Base-by-base conservation (phyloP, 176 grass and related monocot species). In the sorghum (Sorghum bicolor) region DNA sequence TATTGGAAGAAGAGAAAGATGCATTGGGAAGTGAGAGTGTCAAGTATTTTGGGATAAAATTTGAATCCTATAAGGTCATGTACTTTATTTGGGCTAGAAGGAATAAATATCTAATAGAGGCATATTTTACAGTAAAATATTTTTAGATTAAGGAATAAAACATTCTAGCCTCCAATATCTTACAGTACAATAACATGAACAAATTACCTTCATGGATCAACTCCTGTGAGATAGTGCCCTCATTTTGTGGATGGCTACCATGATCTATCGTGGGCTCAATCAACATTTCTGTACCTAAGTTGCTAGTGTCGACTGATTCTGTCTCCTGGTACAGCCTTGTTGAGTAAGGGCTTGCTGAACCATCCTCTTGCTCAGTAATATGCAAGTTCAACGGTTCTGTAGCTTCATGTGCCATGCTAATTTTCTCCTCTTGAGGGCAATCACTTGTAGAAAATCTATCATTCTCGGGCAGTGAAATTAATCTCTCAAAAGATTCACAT, bases 391-490 rank as follows among this genome's bases (percentile, higher is more conserved):
- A 75, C 44, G 48, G 77, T 63, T 60, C 41, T 61, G 83, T 79
- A 55, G 17, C 57, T 86, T 93, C 77, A 53, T 74, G 76, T 64
- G 64, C 16, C 41, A 90, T 44, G 84, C 20, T 64, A 89, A 37
- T 50, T 17, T 87, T 70, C 57, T 84, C 87, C 57, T 83, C 79
- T 81, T 40, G 63, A 78, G 74, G 65, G 75, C 10, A 83, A 57
- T 78, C 31, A 84, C 47, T 91, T 79, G 84, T 71, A 78, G 76
- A 91, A 63, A 84, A 82, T 50, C 17, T 75, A 22, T 36, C 84
- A 80, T 32, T 76, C 55, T 87, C 91, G 60, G 83, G 64, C 63
- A 81, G 53, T 67, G 87, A 90, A 90, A 98, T 84, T 79, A 98
- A 78, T 78, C 76, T 79, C 44, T 89, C 87, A 57, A 98, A 79